These are phyloP conservation scores for Fusarium brachygibbosum DNA, from an alignment of 2,329 filamentous ascomycete species.

Conservation along the genomic window DNA sequence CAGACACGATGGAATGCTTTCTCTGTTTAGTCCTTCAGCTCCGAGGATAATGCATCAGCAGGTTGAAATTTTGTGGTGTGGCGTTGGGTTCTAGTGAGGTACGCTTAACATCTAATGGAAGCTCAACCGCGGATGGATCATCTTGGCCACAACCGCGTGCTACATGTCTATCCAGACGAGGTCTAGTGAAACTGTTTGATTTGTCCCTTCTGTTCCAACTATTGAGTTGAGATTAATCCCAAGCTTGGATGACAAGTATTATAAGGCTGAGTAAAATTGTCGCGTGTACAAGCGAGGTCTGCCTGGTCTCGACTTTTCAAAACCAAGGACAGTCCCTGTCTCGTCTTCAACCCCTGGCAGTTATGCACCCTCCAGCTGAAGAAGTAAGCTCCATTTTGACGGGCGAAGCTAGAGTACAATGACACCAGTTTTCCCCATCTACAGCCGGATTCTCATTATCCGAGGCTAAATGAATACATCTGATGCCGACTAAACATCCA, in stretches of 20 bases:
- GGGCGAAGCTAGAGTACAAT: background rate
- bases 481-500: background rate
- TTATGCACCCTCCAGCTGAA: slow-evolving; percentile 12
- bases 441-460: background rate
- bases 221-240: too few species aligned
- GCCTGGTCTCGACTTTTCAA: background rate
- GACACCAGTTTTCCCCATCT: background rate
- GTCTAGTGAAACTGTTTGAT: background rate
- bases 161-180: background rate
- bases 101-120: background rate
- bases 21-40: slow-evolving; percentile 12
- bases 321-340: background rate
- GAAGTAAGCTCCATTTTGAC: slow-evolving; percentile 6
- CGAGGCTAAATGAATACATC: slow-evolving; percentile 13
- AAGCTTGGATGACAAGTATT: too few species aligned
- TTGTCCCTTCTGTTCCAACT: too few species aligned
- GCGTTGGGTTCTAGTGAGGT: background rate
- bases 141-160: background rate
- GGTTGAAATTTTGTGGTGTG: background rate
- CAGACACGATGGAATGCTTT: slow-evolving; percentile 4
- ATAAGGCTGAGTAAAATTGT: slow-evolving; percentile 13
- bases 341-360: slow-evolving; percentile 3
- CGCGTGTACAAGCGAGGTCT: background rate
- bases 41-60: background rate
- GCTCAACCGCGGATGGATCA: too few species aligned